Evolutionary conservation across 441 rosid species (phyloP).

Genomic region (Corymbia calophylla): DNA sequence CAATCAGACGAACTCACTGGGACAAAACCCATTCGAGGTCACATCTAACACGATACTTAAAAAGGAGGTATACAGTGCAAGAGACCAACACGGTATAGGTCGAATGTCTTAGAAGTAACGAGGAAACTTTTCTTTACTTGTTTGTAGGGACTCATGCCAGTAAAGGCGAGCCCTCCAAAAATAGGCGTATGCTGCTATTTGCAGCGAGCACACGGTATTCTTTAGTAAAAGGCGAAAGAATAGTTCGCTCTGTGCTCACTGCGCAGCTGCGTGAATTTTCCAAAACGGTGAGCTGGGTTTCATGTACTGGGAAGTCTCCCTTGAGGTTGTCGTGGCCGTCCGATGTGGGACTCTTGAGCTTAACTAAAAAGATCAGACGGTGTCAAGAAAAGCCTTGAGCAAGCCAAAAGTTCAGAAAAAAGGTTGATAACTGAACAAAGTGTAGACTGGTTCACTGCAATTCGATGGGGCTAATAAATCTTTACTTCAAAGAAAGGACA

Average conservation of each 20-base stretch:
- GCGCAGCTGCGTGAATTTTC: constrained; percentile 9
- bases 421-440: background rate
- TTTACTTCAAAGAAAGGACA: background rate
- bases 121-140: background rate
- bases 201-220: constrained; percentile 20
- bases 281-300: accelerated
- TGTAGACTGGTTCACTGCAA: background rate
- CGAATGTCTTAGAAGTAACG: accelerated
- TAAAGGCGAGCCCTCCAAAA: background rate
- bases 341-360: background rate
- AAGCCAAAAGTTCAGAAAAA: background rate
- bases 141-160: background rate
- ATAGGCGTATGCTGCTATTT: constrained; percentile 2
- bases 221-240: constrained; percentile 32
- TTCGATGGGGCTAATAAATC: background rate
- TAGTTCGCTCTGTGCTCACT: constrained; percentile 17
- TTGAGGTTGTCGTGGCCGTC: background rate
- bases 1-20: background rate
- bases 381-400: background rate
- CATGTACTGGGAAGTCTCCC: background rate
- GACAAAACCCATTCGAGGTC: background rate
- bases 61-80: too few relatives aligned
- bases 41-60: background rate
- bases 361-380: background rate
- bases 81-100: too few relatives aligned